Evolutionary conservation across 2,329 filamentous ascomycete species (phyloP).

Genomic region (Trichoderma oligosporum): DNA sequence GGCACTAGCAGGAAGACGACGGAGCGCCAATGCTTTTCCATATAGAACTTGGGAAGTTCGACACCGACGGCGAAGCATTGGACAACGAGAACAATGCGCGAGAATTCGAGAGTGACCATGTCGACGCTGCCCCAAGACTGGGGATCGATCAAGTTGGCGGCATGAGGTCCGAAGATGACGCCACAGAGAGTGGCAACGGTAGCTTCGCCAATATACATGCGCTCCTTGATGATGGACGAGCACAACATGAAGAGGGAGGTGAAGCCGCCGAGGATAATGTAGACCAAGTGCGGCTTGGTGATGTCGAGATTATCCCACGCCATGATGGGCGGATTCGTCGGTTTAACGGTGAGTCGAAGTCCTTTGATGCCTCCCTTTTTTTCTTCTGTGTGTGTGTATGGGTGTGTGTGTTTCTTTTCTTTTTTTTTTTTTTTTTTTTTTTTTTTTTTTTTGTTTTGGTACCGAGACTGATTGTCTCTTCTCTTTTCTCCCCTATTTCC

Average conservation of each 20-base stretch:
- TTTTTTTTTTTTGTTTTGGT: no score
- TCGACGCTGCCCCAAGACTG: slow-evolving; percentile 76
- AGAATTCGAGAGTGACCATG: slow-evolving; percentile 84
- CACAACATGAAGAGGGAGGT: slow-evolving; percentile 98
- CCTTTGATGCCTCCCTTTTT: no score
- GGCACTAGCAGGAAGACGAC: slow-evolving; percentile 84
- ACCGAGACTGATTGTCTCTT: not conserved
- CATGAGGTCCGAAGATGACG: slow-evolving; percentile 84
- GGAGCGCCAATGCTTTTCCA: slow-evolving; percentile 96
- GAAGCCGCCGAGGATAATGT: slow-evolving; percentile 96
- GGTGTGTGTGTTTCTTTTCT: no score
- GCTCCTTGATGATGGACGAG: slow-evolving; percentile 97
- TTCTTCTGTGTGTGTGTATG: no score
- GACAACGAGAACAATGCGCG: slow-evolving; percentile 82
- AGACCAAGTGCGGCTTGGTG: slow-evolving; percentile 95
- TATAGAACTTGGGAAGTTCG: slow-evolving; percentile 88
- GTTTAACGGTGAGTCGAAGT: not conserved
- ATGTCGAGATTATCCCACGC: slow-evolving; percentile 78
- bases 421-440: no score
- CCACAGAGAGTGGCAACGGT: slow-evolving; percentile 87
- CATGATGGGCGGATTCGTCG: slow-evolving; percentile 45
- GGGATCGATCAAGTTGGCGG: slow-evolving; percentile 75
- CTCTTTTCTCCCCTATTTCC: not conserved
- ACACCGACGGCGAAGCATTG: slow-evolving; percentile 91
- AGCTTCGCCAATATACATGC: slow-evolving; percentile 96